Conservation (phyloP, 2,329 filamentous ascomycete species). For the Harringtonia aguacate region DNA sequence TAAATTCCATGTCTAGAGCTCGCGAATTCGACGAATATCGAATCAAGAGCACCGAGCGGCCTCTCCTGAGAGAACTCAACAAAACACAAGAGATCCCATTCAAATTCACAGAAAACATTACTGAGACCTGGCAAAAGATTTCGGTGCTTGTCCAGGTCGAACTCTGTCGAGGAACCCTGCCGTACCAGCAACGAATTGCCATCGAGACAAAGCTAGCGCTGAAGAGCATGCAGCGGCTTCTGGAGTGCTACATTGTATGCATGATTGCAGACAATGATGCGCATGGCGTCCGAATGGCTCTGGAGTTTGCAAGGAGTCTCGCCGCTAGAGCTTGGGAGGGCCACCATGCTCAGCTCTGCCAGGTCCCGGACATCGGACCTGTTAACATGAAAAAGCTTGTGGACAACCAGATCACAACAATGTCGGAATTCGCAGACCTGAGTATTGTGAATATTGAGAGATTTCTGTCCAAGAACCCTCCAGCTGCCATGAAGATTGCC, state of each 20-base stretch:
- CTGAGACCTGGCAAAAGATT: conserved; percentile 59
- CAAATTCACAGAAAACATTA: conserved; percentile 57
- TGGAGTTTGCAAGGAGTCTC: conserved; percentile 71
- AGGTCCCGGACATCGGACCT: conserved; percentile 68
- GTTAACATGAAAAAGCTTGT: conserved; percentile 66
- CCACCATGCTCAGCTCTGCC: conserved; percentile 68
- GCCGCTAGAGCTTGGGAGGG: conserved; percentile 73
- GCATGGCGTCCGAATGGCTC: conserved; percentile 51
- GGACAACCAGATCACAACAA: conserved; percentile 56
- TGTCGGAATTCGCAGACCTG: conserved; percentile 57
- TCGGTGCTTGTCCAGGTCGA: conserved; percentile 68
- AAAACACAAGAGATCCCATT: conserved; percentile 57
- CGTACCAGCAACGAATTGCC: conserved; percentile 35
- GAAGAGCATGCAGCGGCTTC: conserved; percentile 55
- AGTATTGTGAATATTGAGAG: conserved; percentile 68
- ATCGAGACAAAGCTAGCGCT: conserved; percentile 55
- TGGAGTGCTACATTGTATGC: conserved; percentile 69
- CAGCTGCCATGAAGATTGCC: conserved; percentile 64
- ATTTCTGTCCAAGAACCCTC: conserved; percentile 67
- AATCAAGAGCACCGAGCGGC: conserved; percentile 59
- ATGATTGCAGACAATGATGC: conserved; percentile 51
- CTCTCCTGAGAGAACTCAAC: conserved; percentile 62
- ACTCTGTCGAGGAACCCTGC: conserved; percentile 51
- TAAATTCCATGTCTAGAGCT: conserved; percentile 56
- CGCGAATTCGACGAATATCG: conserved; percentile 63